phyloP scores from a whole-genome alignment of 2,329 filamentous ascomycete genomes.

The Madurella fahalii region DNA sequence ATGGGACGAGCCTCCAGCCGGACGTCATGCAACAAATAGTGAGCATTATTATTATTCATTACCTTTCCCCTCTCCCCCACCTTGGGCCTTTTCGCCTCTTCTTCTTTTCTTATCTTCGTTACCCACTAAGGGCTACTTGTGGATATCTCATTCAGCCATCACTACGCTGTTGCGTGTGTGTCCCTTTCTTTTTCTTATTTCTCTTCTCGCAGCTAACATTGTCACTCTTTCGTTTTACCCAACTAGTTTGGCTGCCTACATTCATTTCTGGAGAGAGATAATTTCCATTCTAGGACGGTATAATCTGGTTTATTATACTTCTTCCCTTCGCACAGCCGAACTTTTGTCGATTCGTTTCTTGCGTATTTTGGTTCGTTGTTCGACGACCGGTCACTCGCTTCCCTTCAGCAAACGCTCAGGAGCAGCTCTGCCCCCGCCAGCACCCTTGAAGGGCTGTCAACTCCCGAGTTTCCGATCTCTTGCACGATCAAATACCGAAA shows the following conservation, averaged over 20 bases:
- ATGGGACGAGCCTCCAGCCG: slow-evolving; percentile 35
- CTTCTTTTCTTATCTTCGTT: slow-evolving; percentile 28
- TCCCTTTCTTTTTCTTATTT: slow-evolving; percentile 32
- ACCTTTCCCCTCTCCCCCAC: slow-evolving; percentile 30
- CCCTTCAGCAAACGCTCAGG: slow-evolving; percentile 3
- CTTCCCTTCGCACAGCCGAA: slow-evolving; percentile 23
- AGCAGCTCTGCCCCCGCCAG: not conserved
- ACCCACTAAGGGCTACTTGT: slow-evolving; percentile 25
- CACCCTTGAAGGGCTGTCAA: slow-evolving; percentile 1
- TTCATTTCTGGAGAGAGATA: slow-evolving; percentile 43
- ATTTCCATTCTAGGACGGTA: slow-evolving; percentile 32
- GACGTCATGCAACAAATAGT: slow-evolving; percentile 29
- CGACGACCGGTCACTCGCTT: slow-evolving; percentile 18
- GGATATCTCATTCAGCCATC: slow-evolving; percentile 23
- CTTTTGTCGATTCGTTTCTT: slow-evolving; percentile 17
- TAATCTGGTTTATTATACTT: slow-evolving; percentile 36
- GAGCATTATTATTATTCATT: slow-evolving; percentile 35
- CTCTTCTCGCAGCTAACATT: slow-evolving; percentile 39
- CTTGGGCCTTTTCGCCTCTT: slow-evolving; percentile 22
- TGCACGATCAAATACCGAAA: slow-evolving; percentile 17
- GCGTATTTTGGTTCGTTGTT: slow-evolving; percentile 16
- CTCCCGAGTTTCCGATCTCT: slow-evolving; percentile 7
- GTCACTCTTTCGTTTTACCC: slow-evolving; percentile 40
- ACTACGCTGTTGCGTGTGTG: slow-evolving; percentile 33
- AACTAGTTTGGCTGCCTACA: slow-evolving; percentile 55